These are phyloP conservation scores for Cryptococcus sp. DNA, from an alignment of 1,284 basidiomycete genomes.

Conservation along the genomic window DNA sequence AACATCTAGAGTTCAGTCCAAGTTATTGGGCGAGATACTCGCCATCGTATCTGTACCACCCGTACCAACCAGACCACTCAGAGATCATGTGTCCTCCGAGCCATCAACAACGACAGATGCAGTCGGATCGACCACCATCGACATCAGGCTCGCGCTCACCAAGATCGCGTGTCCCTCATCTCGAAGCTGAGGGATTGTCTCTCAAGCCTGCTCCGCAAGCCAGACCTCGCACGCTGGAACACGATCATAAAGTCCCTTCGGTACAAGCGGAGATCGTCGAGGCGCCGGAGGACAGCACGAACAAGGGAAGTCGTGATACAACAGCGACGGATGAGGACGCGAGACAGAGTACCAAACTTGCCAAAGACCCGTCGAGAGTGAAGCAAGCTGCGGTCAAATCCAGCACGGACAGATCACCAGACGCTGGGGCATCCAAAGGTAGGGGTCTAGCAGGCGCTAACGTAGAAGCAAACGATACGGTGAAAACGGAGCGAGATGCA, in stretches of 20 bases:
- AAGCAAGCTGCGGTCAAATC: too few species aligned
- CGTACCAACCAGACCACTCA: background rate
- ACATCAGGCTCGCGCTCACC: too few species aligned
- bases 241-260: background rate
- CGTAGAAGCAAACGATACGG: too few species aligned
- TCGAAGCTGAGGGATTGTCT: background rate
- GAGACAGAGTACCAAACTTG: background rate
- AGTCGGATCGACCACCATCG: background rate
- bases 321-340: background rate
- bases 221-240: background rate
- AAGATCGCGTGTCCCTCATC: background rate
- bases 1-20: background rate
- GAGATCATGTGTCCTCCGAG: background rate
- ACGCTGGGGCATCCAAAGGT: too few species aligned
- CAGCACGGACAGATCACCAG: too few species aligned
- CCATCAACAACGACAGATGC: background rate
- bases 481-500: too few species aligned
- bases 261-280: background rate
- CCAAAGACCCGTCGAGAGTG: too few species aligned
- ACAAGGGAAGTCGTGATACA: background rate
- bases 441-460: too few species aligned
- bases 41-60: background rate
- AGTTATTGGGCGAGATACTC: background rate
- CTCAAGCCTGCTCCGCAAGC: background rate
- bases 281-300: too few species aligned